Percentiles rank a stretch among this genome's conserved stretches.
These are phyloP conservation scores for Marasmius tenuissimus DNA, from an alignment of 1,284 basidiomycete genomes.

Conservation along the genomic window DNA sequence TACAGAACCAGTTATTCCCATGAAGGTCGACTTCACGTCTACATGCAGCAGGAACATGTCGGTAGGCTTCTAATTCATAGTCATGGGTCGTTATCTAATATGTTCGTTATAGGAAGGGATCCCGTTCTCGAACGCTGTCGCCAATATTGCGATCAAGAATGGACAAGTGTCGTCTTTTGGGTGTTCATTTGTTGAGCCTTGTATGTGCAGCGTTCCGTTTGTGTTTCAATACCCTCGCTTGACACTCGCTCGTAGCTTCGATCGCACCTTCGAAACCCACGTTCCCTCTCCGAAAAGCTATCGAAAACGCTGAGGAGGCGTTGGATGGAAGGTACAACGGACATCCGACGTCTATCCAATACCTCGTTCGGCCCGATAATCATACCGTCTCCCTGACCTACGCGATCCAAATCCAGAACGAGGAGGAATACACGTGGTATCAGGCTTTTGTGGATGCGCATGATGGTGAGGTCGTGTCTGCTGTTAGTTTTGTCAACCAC, in stretches of 20 bases:
- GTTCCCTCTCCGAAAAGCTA: slow-evolving; percentile 35
- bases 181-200: slow-evolving; percentile 36
- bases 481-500: slow-evolving; percentile 51
- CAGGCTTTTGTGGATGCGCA: slow-evolving; percentile 66
- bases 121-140: slow-evolving; percentile 37
- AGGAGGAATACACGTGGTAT: slow-evolving; percentile 53
- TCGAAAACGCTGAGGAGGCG: slow-evolving; percentile 37
- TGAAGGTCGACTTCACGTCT: background rate
- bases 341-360: slow-evolving; percentile 44
- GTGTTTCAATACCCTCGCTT: background rate
- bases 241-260: slow-evolving; percentile 21
- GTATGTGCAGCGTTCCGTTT: slow-evolving; percentile 15
- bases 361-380: slow-evolving; percentile 43
- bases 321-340: slow-evolving; percentile 43
- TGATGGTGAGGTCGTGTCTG: slow-evolving; percentile 46
- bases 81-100: background rate
- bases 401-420: slow-evolving; percentile 58
- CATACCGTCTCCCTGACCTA: slow-evolving; percentile 47
- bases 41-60: background rate
- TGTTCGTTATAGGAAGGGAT: slow-evolving; percentile 29
- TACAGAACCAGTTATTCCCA: too few relatives aligned
- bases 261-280: slow-evolving; percentile 38
- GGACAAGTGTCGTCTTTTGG: slow-evolving; percentile 33
- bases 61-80: background rate
- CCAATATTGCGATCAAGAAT: slow-evolving; percentile 34